Percentiles rank a stretch among this genome's conserved stretches.
Evolutionary conservation across 352 stramenopile genomes (phyloP).

Genomic region (Pythium rhizo-oryzae): DNA sequence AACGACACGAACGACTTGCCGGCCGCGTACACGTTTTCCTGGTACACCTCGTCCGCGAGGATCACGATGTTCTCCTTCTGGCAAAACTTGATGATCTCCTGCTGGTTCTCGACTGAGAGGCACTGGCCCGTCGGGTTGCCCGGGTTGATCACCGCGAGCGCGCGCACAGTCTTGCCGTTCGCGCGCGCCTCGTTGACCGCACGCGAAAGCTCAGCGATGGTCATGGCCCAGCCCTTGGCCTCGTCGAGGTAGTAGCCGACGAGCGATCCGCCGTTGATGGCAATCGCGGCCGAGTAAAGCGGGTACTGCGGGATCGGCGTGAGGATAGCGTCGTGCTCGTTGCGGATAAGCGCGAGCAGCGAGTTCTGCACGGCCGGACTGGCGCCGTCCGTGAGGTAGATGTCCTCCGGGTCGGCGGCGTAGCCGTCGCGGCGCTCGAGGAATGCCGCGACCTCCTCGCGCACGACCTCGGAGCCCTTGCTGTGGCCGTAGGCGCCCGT

Average conservation of each 20-base stretch:
- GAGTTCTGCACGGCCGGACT: slow-evolving; percentile 94
- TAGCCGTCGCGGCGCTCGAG: slow-evolving; percentile 90
- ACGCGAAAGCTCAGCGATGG: slow-evolving; percentile 89
- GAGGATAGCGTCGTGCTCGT: slow-evolving; percentile 90
- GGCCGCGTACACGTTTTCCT: slow-evolving; percentile 98
- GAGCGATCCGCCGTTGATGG: slow-evolving; percentile 93
- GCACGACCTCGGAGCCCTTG: slow-evolving; percentile 87
- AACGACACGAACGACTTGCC: slow-evolving; percentile 94
- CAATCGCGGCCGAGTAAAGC: slow-evolving; percentile 98
- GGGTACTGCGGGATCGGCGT: slow-evolving; percentile 99
- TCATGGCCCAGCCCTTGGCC: slow-evolving; percentile 90
- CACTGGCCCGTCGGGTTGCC: slow-evolving; percentile 98
- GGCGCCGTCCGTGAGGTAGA: slow-evolving; percentile 98
- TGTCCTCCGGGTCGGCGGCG: slow-evolving; percentile 91
- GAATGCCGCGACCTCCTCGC: slow-evolving; percentile 91
- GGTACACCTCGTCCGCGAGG: slow-evolving; percentile 99
- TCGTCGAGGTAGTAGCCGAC: slow-evolving; percentile 99
- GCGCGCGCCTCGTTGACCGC: slow-evolving; percentile 87
- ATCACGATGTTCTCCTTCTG: slow-evolving; percentile 94
- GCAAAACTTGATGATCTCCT: slow-evolving; percentile 97
- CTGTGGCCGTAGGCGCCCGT: slow-evolving; percentile 94
- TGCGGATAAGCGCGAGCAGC: slow-evolving; percentile 91
- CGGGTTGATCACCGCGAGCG: slow-evolving; percentile 99
- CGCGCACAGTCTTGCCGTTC: slow-evolving; percentile 92
- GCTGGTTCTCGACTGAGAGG: slow-evolving; percentile 86